Base-by-base conservation (phyloP, 805 yeast species). In the Candida schatavii region DNA sequence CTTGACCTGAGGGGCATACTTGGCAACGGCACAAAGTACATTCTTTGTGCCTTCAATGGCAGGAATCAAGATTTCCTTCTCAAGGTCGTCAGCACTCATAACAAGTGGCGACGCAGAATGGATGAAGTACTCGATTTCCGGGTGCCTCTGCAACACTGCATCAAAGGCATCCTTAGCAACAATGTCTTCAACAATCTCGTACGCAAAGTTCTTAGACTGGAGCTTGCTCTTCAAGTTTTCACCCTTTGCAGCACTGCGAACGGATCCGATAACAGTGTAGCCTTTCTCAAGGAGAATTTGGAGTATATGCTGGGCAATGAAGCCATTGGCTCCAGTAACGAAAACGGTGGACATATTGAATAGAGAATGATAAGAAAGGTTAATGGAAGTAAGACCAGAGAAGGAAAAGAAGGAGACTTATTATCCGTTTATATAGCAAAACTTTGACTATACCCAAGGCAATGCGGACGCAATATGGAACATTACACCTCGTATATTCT, bases 51-150 rank as follows among this genome's bases (percentile, higher is more conserved):
- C 85, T 15, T 68, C 55, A 3, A 77, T 59, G 1, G 85, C 83
- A 3, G 87, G 86, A 20, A 57, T 65, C 42, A 80, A 59, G 40
- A 80, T 62, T 18, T 76, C 81, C 35, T 70, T 70, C 43, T 73
- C 81, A 27, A 72, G 63, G 46, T 71, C 66, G n/a, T 65, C 57
- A 15, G 68, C 59, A 9, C 69, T 65, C 54, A 70, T 73, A 21
- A 69, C 62, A 54, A 75, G 74, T 10, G 86, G 85, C 11, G 83
- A 74, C 2, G 86, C 86, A 7, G 81, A 70, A 57, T 81, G 87
- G 31, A 80, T 48, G 38, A 81, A 80, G 27, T 71, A 76, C 11
- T 64, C 63, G 42, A 78, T 72, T 33, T 79, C 81, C 26, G 74
- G 73, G 45, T 73, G 70, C 20, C 61, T 63, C 49, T 70, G 55